A percentile compares a stretch with the other conserved stretches of the same genome.
These are phyloP conservation scores for Neurospora sp. DNA, from an alignment of 495 filamentous ascomycete species.

Conservation along the genomic window DNA sequence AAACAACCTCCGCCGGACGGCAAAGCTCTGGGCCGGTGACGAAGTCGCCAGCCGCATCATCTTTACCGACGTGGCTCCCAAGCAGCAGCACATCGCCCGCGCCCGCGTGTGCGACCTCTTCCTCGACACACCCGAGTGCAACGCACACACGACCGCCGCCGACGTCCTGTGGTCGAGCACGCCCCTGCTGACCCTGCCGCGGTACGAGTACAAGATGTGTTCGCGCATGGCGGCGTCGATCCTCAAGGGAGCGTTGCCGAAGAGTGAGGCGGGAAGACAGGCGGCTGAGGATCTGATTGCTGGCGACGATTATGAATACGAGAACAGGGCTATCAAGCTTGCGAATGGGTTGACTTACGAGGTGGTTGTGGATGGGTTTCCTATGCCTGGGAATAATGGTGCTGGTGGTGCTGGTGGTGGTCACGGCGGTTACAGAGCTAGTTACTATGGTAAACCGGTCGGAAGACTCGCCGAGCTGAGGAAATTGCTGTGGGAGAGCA, in stretches of 20 bases:
- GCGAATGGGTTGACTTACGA: slow-evolving; percentile 58
- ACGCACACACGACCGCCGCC: slow-evolving; percentile 94
- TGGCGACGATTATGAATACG: slow-evolving; percentile 66
- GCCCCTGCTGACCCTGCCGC: slow-evolving; percentile 84
- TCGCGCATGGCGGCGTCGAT: slow-evolving; percentile 95
- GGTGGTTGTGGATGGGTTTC: neutral
- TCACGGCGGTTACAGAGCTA: neutral
- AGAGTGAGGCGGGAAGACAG: slow-evolving; percentile 48
- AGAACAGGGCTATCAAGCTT: slow-evolving; percentile 65
- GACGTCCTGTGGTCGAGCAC: slow-evolving; percentile 96
- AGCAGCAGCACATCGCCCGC: slow-evolving; percentile 86
- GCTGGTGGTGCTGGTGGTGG: neutral
- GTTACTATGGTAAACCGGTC: slow-evolving; percentile 40
- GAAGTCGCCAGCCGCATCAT: slow-evolving; percentile 84
- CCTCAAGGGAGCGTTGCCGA: slow-evolving; percentile 76
- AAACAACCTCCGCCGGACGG: slow-evolving; percentile 68
- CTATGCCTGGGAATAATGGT: neutral
- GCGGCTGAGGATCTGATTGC: slow-evolving; percentile 72
- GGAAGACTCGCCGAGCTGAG: slow-evolving; percentile 68
- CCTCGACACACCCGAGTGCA: slow-evolving; percentile 95
- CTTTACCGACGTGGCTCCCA: slow-evolving; percentile 95
- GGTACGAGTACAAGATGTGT: slow-evolving; percentile 98
- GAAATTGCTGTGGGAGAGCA: slow-evolving; percentile 66
- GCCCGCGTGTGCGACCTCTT: slow-evolving; percentile 90
- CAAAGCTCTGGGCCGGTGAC: slow-evolving; percentile 71